Base-by-base conservation (phyloP, 1,284 basidiomycete species). In the Cryptococcus sp. region DNA sequence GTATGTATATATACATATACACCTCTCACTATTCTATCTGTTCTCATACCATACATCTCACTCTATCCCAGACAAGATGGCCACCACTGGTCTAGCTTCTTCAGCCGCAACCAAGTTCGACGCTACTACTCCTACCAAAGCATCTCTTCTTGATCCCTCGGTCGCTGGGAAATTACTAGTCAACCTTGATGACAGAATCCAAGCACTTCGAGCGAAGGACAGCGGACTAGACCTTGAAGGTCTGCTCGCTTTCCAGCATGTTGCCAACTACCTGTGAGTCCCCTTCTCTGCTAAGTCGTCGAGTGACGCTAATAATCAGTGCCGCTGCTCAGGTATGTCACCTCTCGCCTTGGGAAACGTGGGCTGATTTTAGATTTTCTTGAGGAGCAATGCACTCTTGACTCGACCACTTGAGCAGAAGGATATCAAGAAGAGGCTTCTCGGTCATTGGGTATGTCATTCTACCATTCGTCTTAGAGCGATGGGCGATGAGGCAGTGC, bases 361-460 rank as follows among this genome's bases (percentile, higher is more conserved):
- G n/a, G n/a, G n/a, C n/a, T n/a, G n/a, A n/a, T n/a, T n/a, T n/a
- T n/a, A n/a, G 84, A 90, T 89, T 62, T 92, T 90, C 75, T 75
- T 92, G 46, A 83, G 81, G 58, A 77, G 80, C 59, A 86, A 91
- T 60, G 81, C 83, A n/a, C 77, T 88, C 1, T 73, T 88, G 34
- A 81, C 85, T 50, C 75, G 80, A 21, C 71, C 79, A 25, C 76
- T 89, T 11, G 54, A 62, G 36, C 73, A 77, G 16, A 80, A 84
- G 42, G 80, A 88, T 63, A 84, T 90, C 75, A 89, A 90, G 73
- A 78, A 78, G 45, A 83, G 89, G 55, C 80, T 91, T 16, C 80
- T 91, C 14, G 78, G 79, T 9, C 75, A 77, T 53, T 76, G 61
- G 54, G 61, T 63, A 40, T 23, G 58, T 53, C n/a, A 45, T n/a